Percentiles rank a stretch among this genome's conserved stretches.
Evolutionary conservation across 306 rosid species (phyloP).

Genomic region (Carpinus fangiana): DNA sequence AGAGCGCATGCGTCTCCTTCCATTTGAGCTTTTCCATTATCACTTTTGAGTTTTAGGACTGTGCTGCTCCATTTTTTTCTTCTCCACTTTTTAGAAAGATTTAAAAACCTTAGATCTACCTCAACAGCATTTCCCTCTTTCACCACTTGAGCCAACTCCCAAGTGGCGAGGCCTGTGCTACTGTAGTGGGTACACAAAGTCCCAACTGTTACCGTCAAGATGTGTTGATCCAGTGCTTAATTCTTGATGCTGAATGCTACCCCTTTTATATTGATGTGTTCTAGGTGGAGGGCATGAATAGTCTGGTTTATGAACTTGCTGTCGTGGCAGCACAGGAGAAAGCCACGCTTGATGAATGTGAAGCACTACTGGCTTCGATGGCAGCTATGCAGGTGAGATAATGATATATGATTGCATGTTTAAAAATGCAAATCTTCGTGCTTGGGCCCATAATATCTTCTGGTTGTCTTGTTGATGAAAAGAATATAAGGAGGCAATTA

Average conservation of each 20-base stretch:
- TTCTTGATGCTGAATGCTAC: constrained; percentile 22
- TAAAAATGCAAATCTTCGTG: neutral
- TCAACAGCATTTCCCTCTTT: neutral
- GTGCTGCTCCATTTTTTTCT: neutral
- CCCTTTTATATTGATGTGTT: constrained; percentile 22
- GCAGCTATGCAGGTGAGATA: constrained; percentile 80
- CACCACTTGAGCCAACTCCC: neutral
- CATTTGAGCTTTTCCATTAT: neutral
- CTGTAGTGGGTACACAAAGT: neutral
- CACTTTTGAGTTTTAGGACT: neutral
- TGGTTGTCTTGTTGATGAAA: neutral
- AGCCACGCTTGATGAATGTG: constrained; percentile 87
- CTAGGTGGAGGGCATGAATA: constrained; percentile 72
- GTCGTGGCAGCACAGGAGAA: constrained; percentile 73
- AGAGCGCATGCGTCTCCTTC: neutral
- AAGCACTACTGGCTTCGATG: constrained; percentile 64
- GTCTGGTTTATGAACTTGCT: constrained; percentile 80
- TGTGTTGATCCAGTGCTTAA: constrained; percentile 9
- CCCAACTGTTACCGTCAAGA: neutral
- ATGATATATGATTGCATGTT: constrained; percentile 10
- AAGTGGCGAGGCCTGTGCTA: neutral
- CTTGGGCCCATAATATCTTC: neutral
- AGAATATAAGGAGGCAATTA: neutral
- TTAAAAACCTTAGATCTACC: neutral
- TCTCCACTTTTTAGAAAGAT: neutral